phyloP scores from a whole-genome alignment of 2,329 filamentous ascomycete species.

The Colletotrichum orchidophilum region DNA sequence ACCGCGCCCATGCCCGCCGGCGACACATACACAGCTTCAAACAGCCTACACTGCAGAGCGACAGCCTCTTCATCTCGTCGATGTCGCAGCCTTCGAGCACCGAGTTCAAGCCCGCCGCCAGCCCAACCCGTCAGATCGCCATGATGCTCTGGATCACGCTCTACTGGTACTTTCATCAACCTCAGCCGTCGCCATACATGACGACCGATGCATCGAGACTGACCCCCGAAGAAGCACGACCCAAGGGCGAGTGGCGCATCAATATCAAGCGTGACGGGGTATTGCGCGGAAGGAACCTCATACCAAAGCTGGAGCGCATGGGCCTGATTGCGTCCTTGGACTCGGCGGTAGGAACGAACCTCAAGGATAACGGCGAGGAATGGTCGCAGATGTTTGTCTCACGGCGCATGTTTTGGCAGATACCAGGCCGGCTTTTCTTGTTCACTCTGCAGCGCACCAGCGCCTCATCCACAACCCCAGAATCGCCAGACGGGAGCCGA shows the following conservation, averaged over 20 bases:
- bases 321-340: slow-evolving; percentile 82
- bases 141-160: slow-evolving; percentile 97
- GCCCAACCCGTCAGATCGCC: slow-evolving; percentile 87
- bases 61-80: slow-evolving; percentile 90
- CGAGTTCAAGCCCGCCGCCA: slow-evolving; percentile 82
- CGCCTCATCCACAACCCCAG: slow-evolving; percentile 49
- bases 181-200: slow-evolving; percentile 73
- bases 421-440: slow-evolving; percentile 86
- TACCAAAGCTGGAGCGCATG: slow-evolving; percentile 94
- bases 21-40: slow-evolving; percentile 72
- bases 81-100: slow-evolving; percentile 84
- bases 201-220: slow-evolving; percentile 68
- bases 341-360: slow-evolving; percentile 74
- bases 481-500: slow-evolving; percentile 62
- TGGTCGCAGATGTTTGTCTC: slow-evolving; percentile 88
- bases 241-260: slow-evolving; percentile 87
- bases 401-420: slow-evolving; percentile 88
- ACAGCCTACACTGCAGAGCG: slow-evolving; percentile 78
- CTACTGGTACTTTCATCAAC: slow-evolving; percentile 98
- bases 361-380: slow-evolving; percentile 68
- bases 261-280: slow-evolving; percentile 89
- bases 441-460: slow-evolving; percentile 78
- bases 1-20: slow-evolving; percentile 34
- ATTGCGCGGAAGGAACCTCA: slow-evolving; percentile 81
- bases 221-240: slow-evolving; percentile 76